Percentiles rank a stretch among this genome's conserved stretches.
phyloP scores from a whole-genome alignment of 768 basidiomycete genomes.

The Lepiota venenata region DNA sequence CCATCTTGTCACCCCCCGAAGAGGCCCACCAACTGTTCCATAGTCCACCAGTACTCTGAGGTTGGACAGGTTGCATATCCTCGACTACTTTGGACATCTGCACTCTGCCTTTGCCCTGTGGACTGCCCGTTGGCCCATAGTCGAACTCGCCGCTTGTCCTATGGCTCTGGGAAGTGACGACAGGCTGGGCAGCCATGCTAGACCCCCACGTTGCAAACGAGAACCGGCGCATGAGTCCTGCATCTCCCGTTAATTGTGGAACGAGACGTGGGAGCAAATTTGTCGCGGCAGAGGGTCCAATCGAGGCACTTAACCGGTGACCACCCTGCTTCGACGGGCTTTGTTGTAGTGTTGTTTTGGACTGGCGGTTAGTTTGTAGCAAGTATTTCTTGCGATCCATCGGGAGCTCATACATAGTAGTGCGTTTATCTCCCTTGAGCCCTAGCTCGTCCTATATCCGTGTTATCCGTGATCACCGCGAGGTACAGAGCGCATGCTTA shows the following conservation, averaged over 20 bases:
- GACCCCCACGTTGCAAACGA: constrained; percentile 64
- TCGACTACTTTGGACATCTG: constrained; percentile 29
- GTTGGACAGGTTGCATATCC: constrained; percentile 40
- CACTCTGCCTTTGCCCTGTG: constrained; percentile 22
- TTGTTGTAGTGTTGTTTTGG: constrained; percentile 29
- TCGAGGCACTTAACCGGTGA: constrained; percentile 35
- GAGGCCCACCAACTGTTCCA: constrained; percentile 77
- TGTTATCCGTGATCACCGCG: neutral
- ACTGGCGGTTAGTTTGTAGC: constrained; percentile 51
- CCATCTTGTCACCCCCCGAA: constrained; percentile 52
- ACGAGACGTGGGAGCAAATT: constrained; percentile 61
- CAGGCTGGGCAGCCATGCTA: constrained; percentile 33
- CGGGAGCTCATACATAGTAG: constrained; percentile 59
- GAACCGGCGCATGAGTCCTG: constrained; percentile 62
- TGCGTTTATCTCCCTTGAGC: constrained; percentile 66
- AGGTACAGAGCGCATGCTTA: constrained; percentile 28
- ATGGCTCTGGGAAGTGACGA: constrained; percentile 25
- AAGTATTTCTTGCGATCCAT: constrained; percentile 64
- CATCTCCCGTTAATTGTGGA: constrained; percentile 74
- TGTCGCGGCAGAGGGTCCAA: constrained; percentile 56
- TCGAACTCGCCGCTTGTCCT: constrained; percentile 38
- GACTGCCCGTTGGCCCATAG: constrained; percentile 11
- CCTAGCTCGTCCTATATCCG: constrained; percentile 63
- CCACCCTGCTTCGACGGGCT: constrained; percentile 21
- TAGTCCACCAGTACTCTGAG: constrained; percentile 72